phyloP scores from a whole-genome alignment of 495 filamentous ascomycete genomes.

The Penicillium goetzii region DNA sequence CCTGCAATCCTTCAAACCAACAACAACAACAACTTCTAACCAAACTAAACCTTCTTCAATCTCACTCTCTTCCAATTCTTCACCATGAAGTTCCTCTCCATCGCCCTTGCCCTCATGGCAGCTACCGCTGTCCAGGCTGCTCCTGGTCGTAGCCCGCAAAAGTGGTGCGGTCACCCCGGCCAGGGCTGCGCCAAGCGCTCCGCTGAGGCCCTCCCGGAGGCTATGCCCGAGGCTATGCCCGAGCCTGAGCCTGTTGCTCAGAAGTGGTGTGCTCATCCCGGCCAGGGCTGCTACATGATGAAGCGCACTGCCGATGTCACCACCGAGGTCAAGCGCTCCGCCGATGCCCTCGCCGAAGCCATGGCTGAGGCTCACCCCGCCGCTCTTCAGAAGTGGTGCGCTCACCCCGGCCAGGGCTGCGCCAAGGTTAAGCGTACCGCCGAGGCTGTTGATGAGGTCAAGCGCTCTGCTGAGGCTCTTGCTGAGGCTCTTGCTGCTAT shows the following conservation, averaged over 20 bases:
- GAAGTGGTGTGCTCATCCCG: constrained; percentile 12
- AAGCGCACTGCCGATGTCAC: constrained; percentile 41
- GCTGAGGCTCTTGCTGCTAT: constrained; percentile 48
- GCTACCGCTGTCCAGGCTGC: constrained; percentile 42
- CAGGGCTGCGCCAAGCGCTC: constrained; percentile 42
- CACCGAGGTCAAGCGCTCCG: constrained; percentile 52
- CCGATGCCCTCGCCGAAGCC: constrained; percentile 53
- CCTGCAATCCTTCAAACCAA: not conserved
- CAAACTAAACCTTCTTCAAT: constrained; percentile 14
- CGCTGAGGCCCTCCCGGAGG: too few relatives aligned
- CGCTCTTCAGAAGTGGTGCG: constrained; percentile 44
- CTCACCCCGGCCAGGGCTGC: constrained; percentile 47
- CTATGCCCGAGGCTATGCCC: not conserved
- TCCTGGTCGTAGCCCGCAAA: constrained; percentile 25
- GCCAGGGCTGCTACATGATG: constrained; percentile 35
- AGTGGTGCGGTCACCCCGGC: constrained; percentile 39
- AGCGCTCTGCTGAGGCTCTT: constrained; percentile 44
- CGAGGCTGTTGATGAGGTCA: constrained; percentile 41
- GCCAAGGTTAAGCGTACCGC: constrained; percentile 52
- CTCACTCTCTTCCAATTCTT: constrained; percentile 11
- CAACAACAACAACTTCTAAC: not conserved
- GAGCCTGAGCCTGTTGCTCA: constrained; percentile 6
- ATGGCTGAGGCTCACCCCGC: constrained; percentile 39
- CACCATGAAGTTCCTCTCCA: constrained; percentile 54
- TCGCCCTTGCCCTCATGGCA: constrained; percentile 44